Evolutionary conservation across 2,329 filamentous ascomycete genomes (phyloP).

Genomic region (Xylaria sp.): DNA sequence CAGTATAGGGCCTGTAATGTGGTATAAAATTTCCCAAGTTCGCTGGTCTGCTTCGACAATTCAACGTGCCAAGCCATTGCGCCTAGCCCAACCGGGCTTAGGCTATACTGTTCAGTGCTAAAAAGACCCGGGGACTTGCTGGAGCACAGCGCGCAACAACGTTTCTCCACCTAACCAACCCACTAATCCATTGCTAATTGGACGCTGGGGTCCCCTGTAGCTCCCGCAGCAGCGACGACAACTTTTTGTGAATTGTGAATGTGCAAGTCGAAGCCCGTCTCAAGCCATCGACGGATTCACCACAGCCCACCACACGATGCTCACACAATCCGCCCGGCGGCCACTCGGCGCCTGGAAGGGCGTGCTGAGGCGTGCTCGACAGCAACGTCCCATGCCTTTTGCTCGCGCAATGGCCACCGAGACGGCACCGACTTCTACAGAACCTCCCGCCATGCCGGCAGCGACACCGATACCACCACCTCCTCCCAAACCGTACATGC

Average conservation of each 20-base stretch:
- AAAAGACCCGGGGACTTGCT: not conserved
- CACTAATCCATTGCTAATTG: constrained; percentile 17
- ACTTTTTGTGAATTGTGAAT: constrained; percentile 30
- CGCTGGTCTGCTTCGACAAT: constrained; percentile 13
- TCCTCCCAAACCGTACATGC: constrained; percentile 37
- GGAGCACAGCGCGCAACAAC: constrained; percentile 36
- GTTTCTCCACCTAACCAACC: constrained; percentile 42
- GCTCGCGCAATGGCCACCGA: constrained; percentile 61
- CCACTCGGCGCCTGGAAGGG: constrained; percentile 77
- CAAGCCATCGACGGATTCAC: constrained; percentile 7
- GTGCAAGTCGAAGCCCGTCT: not conserved
- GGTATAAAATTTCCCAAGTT: constrained; percentile 33
- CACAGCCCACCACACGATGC: constrained; percentile 54
- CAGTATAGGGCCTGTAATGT: not conserved
- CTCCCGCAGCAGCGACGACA: constrained; percentile 23
- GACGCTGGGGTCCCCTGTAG: constrained; percentile 7
- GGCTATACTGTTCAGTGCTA: not conserved
- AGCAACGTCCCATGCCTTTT: constrained; percentile 53
- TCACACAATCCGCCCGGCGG: constrained; percentile 70
- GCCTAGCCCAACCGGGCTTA: constrained; percentile 9
- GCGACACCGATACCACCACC: constrained; percentile 35
- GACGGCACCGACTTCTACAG: constrained; percentile 38
- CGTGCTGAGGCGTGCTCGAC: constrained; percentile 67
- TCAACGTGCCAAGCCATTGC: constrained; percentile 32
- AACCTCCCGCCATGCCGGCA: constrained; percentile 19